Percentiles rank a stretch among this genome's conserved stretches.
phyloP scores from a whole-genome alignment of 495 filamentous ascomycete genomes.

The Talaromyces stipitatus region DNA sequence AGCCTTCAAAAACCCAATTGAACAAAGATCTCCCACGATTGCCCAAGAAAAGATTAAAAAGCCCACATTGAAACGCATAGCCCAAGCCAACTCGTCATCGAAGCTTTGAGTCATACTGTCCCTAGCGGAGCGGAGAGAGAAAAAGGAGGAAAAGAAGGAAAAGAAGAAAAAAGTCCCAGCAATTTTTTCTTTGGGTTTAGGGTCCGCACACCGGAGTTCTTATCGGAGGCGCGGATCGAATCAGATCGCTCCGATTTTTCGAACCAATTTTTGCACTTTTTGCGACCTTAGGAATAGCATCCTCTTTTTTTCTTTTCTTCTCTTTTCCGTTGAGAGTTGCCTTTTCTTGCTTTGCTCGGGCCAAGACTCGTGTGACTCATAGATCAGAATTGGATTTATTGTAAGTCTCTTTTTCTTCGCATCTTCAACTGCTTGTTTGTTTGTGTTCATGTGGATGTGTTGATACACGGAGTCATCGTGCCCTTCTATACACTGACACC shows the following conservation, averaged over 20 bases:
- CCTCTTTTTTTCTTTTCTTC: not conserved
- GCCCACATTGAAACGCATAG: not conserved
- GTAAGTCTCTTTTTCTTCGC: not conserved
- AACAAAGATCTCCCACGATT: not conserved
- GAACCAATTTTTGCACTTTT: not conserved
- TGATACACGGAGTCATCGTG: not conserved
- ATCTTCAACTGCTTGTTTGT: not conserved
- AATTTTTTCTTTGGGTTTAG: not conserved
- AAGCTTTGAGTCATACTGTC: not conserved
- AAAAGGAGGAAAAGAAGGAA: not conserved
- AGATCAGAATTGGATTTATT: not conserved
- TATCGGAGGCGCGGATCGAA: conserved; percentile 13
- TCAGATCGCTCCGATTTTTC: not conserved
- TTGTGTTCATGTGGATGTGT: not conserved
- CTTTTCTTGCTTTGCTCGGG: not conserved
- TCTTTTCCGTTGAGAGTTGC: not conserved
- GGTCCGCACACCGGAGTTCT: conserved; percentile 26
- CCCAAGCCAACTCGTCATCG: not conserved
- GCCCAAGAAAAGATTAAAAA: not conserved
- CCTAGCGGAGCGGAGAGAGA: not conserved
- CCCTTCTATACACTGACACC: not conserved
- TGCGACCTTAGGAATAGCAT: not conserved
- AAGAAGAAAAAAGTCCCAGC: not conserved
- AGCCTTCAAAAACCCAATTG: not conserved
- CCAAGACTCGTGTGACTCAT: not conserved